Percentiles rank a stretch among this genome's conserved stretches.
Evolutionary conservation across 495 filamentous ascomycete genomes (phyloP).

Genomic region (Trichoderma virens): DNA sequence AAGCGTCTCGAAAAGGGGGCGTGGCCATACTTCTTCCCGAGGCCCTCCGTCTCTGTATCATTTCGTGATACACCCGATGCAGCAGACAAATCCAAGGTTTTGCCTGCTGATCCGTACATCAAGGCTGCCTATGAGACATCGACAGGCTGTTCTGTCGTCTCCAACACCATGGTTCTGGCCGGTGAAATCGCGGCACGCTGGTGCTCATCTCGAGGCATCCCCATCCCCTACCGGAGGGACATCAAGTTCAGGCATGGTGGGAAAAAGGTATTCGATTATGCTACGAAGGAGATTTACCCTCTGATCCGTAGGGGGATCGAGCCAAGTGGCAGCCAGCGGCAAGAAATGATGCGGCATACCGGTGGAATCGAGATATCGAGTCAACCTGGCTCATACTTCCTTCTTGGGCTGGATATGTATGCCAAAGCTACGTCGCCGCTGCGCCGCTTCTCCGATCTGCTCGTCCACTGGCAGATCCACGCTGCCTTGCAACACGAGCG

Average conservation of each 20-base stretch:
- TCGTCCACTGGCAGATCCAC: slow-evolving; percentile 91
- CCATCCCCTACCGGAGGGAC: slow-evolving; percentile 66
- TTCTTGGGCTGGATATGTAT: slow-evolving; percentile 63
- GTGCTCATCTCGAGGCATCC: slow-evolving; percentile 67
- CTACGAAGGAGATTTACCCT: slow-evolving; percentile 41
- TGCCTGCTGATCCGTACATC: slow-evolving; percentile 34
- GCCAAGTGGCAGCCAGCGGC: slow-evolving; percentile 52
- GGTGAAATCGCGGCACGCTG: slow-evolving; percentile 65
- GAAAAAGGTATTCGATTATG: slow-evolving; percentile 34
- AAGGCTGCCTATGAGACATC: slow-evolving; percentile 22
- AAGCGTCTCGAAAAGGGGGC: slow-evolving; percentile 31
- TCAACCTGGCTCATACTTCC: slow-evolving; percentile 44
- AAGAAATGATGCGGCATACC: slow-evolving; percentile 49
- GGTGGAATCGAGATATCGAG: slow-evolving; percentile 46
- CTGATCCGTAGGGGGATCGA: slow-evolving; percentile 44
- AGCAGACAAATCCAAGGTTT: slow-evolving; percentile 16
- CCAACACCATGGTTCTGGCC: slow-evolving; percentile 66
- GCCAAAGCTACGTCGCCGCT: slow-evolving; percentile 79
- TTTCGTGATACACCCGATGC: neutral
- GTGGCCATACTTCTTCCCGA: slow-evolving; percentile 27
- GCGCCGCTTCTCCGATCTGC: slow-evolving; percentile 71
- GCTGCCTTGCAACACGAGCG: slow-evolving; percentile 67
- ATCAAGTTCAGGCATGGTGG: slow-evolving; percentile 47
- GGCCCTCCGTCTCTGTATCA: slow-evolving; percentile 19
- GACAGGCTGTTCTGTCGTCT: slow-evolving; percentile 26